Conservation (phyloP, 208 protist genomes). For the Leptomonas pyrrhocoris region DNA sequence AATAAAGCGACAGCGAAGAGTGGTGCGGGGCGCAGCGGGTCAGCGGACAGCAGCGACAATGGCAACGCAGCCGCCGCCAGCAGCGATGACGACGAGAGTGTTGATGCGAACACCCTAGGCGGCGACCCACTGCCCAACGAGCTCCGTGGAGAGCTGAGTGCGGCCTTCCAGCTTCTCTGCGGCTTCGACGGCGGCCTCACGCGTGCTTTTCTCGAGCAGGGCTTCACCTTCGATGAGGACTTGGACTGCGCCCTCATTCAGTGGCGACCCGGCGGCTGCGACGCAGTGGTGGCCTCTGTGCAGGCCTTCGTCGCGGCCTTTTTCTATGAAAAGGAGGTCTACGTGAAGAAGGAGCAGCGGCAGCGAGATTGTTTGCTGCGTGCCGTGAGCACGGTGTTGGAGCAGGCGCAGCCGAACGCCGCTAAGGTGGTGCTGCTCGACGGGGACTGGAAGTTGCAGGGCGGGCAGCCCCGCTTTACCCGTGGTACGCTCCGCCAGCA, state of each 20-base stretch:
- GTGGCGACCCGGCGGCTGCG: conserved; percentile 59
- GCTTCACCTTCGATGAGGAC: conserved; percentile 67
- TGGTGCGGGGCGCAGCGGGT: background rate
- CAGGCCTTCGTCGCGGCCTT: conserved; percentile 72
- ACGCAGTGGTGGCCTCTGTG: conserved; percentile 57
- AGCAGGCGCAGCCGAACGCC: conserved; percentile 59
- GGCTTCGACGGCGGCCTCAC: conserved; percentile 33
- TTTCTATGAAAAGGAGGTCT: conserved; percentile 68
- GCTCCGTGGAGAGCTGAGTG: conserved; percentile 32
- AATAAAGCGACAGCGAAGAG: background rate
- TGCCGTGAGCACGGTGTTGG: conserved; percentile 59
- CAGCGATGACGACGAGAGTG: conserved; percentile 11
- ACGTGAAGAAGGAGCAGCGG: conserved; percentile 50
- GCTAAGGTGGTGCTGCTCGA: conserved; percentile 66
- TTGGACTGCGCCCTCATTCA: conserved; percentile 75
- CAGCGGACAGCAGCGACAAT: conserved; percentile 12
- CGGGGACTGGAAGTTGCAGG: conserved; percentile 29
- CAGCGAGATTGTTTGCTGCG: conserved; percentile 56
- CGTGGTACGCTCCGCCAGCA: conserved; percentile 20
- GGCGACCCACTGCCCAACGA: conserved; percentile 24
- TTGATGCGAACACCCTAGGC: conserved; percentile 7
- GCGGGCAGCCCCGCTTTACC: conserved; percentile 12
- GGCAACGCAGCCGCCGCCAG: background rate
- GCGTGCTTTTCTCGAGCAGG: conserved; percentile 59
- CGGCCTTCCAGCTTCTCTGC: conserved; percentile 51